Evolutionary conservation across 2,329 filamentous ascomycete genomes (phyloP), one percentile per base, ranked within the genome.

Genomic region (Apiospora phragmitis): DNA sequence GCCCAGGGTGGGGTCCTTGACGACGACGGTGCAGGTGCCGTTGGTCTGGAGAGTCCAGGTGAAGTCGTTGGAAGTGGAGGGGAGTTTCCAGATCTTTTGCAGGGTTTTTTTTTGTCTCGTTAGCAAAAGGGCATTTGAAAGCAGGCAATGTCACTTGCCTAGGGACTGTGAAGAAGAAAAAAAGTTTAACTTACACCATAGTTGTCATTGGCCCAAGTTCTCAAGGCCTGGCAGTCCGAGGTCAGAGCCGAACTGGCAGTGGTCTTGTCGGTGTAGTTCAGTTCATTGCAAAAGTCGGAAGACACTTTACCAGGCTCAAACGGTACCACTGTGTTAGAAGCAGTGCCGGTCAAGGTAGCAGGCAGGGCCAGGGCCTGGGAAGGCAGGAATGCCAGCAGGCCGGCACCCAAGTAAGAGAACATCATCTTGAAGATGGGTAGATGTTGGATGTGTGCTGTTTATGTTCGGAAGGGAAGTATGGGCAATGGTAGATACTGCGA

Each of bases 1-100:
- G n/a, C 26, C 18, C n/a, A 43, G 12, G 14, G 26, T 26, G 38
- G 38, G 26, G 65, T 67, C 29, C 14, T 32, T 29, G 38, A 67
- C 24, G n/a, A 3, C 24, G 14, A 67, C 14, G 65, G 38, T 45
- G 35, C 65, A 67, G 65, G n/a, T 45, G 65, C n/a, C 12, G 4
- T 8, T n/a, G 41, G 65, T 67, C 38, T 67, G 43, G 65, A 67
- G 65, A 7, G 41, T 67, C 38, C 38, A 67, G 38, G 38, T 67
- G 41, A 9, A 67, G 5, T 67, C 65, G 38, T n/a, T 21, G 38
- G 42, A 42, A 4, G 16, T 0, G 7, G 24, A 12, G 3, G 38
- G 3, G n/a, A 4, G 0, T 51, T 26, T 12, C 12, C 47, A n/a
- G n/a, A n/a, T n/a, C n/a, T n/a, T n/a, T n/a, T n/a, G n/a, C n/a